Percentiles rank a stretch among this genome's conserved stretches.
These are phyloP conservation scores for Trichoderma virens DNA, from an alignment of 495 filamentous ascomycete genomes.

Conservation along the genomic window DNA sequence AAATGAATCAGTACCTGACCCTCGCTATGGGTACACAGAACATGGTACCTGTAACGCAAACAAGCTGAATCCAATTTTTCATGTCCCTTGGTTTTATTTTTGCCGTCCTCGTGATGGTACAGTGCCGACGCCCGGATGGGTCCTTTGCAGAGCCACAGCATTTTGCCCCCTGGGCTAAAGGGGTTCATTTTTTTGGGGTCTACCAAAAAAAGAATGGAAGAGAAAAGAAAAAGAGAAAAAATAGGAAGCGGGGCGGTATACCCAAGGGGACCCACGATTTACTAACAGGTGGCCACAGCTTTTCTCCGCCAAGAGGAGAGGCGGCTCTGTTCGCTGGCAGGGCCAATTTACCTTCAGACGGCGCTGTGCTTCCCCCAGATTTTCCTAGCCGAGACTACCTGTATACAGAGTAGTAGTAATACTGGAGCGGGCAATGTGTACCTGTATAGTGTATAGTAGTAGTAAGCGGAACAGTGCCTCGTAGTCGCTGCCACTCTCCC, in stretches of 20 bases:
- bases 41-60: background rate
- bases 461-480: too few relatives aligned
- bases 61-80: background rate
- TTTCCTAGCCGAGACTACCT: background rate
- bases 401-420: too few relatives aligned
- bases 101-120: constrained; percentile 8
- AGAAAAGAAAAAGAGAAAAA: background rate
- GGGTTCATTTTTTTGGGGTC: background rate
- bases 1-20: background rate
- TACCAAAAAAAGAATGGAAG: background rate
- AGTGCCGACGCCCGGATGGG: background rate
- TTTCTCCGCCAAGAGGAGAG: background rate
- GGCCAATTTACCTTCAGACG: background rate
- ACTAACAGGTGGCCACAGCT: background rate
- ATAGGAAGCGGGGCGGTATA: background rate
- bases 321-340: background rate
- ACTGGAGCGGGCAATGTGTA: too few relatives aligned
- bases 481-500: background rate
- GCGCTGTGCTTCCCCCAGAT: background rate
- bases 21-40: background rate
- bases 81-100: background rate
- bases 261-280: background rate
- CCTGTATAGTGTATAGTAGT: too few relatives aligned
- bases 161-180: background rate
- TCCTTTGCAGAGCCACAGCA: constrained; percentile 1